These are phyloP conservation scores for Pseudoneurospora amorphoporcata DNA, from an alignment of 495 filamentous ascomycete species.

Conservation along the genomic window DNA sequence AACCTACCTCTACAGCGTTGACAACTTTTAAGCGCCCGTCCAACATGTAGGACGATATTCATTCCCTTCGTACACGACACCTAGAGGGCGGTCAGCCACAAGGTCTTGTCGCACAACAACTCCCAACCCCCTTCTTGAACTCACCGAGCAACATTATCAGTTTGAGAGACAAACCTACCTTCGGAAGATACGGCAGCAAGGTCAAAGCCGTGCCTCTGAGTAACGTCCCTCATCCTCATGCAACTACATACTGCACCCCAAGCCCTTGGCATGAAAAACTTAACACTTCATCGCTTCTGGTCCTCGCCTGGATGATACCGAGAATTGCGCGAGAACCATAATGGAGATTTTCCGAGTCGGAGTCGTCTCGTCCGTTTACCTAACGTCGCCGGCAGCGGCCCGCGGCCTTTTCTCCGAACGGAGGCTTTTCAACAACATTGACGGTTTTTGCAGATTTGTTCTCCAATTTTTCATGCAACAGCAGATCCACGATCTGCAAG, in stretches of 20 bases:
- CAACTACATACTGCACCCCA: background rate
- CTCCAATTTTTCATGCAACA: background rate
- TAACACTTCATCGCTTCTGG: background rate
- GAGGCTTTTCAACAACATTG: background rate
- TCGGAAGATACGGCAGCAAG: background rate
- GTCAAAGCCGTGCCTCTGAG: background rate
- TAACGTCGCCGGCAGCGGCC: background rate
- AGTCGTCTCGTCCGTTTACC: background rate
- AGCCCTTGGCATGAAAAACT: background rate
- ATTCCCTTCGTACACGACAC: background rate
- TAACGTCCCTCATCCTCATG: background rate
- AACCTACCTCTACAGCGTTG: background rate
- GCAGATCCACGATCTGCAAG: background rate
- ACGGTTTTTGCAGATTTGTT: background rate
- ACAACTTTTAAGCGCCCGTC: background rate
- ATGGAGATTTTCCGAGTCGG: background rate
- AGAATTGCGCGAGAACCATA: background rate
- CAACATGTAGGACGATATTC: background rate
- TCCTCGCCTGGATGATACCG: background rate
- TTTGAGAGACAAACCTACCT: background rate
- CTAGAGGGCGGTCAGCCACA: background rate
- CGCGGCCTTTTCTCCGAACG: background rate
- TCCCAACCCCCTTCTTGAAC: background rate
- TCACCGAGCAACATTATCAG: background rate
- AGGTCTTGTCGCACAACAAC: background rate